Percentiles rank a stretch among this genome's conserved stretches.
Evolutionary conservation across 169 alveolate species (phyloP).

Genomic region (Plasmodium coatneyi): DNA sequence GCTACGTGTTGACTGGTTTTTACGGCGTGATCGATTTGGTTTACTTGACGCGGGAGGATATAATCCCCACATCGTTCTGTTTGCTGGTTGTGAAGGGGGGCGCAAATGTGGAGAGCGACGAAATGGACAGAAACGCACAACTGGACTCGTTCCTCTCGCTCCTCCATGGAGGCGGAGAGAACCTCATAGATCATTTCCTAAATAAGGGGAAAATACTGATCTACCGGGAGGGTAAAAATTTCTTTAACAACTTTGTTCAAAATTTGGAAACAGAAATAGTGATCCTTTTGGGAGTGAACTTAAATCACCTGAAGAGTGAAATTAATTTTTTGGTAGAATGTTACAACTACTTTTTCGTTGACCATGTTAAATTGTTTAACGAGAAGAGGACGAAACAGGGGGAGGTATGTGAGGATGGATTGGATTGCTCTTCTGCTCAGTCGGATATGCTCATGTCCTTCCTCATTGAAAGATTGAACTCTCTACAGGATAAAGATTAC

Average conservation of each 20-base stretch:
- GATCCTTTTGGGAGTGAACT: constrained; percentile 27
- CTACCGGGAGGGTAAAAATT: constrained; percentile 35
- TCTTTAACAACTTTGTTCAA: constrained; percentile 3
- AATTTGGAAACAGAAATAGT: constrained; percentile 29
- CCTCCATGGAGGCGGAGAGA: neutral
- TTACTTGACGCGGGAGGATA: constrained; percentile 18
- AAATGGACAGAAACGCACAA: neutral
- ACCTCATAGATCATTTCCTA: constrained; percentile 6
- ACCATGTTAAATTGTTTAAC: constrained; percentile 1
- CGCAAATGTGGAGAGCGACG: neutral
- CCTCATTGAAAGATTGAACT: constrained; percentile 22
- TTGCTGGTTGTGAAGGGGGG: neutral
- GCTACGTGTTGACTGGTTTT: constrained; percentile 43
- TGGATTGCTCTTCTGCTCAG: neutral
- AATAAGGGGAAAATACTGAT: constrained; percentile 62
- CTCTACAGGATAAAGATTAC: constrained; percentile 11
- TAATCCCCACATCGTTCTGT: constrained; percentile 39
- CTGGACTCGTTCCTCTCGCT: constrained; percentile 3
- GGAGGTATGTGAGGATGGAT: neutral
- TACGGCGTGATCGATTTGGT: constrained; percentile 2
- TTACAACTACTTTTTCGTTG: constrained; percentile 42
- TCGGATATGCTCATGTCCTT: neutral
- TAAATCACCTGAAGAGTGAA: neutral
- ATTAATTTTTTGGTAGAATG: constrained; percentile 2
- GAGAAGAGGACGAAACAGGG: neutral